Evolutionary conservation across 2,329 filamentous ascomycete species (phyloP).

Genomic region (Diaporthe citriasiana): DNA sequence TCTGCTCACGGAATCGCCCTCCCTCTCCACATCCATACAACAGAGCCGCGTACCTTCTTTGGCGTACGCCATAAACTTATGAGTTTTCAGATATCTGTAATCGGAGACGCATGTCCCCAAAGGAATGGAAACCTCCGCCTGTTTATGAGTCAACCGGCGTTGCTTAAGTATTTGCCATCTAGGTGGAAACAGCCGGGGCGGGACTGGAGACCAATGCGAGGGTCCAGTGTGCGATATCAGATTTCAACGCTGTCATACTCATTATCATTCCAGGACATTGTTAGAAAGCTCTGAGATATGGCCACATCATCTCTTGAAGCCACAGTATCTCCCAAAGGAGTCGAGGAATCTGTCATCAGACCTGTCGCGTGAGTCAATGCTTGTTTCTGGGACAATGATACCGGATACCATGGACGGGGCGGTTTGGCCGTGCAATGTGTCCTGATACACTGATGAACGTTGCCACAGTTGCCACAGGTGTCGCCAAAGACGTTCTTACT

Average conservation of each 20-base stretch:
- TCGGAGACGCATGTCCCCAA: neutral
- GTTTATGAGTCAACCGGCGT: neutral
- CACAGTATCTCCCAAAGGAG: neutral
- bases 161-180: neutral
- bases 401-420: neutral
- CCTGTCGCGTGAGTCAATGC: slow-evolving; percentile 42
- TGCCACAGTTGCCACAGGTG: slow-evolving; percentile 52
- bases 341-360: slow-evolving; percentile 24
- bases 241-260: too few relatives aligned
- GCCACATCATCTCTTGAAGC: neutral
- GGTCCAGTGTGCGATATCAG: neutral
- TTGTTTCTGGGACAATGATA: too few relatives aligned
- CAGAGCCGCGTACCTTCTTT: too few relatives aligned
- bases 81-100: rapidly evolving
- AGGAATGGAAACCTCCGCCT: too few relatives aligned
- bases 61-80: too few relatives aligned
- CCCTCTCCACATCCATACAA: neutral
- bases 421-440: neutral
- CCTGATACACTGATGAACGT: neutral
- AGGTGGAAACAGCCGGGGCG: neutral
- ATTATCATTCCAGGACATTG: neutral
- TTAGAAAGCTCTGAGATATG: neutral
- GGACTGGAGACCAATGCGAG: neutral
- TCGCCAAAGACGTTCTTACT: slow-evolving; percentile 53
- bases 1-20: too few relatives aligned